Conservation (phyloP, 352 stramenopile species). For the Phytophthora idaei region DNA sequence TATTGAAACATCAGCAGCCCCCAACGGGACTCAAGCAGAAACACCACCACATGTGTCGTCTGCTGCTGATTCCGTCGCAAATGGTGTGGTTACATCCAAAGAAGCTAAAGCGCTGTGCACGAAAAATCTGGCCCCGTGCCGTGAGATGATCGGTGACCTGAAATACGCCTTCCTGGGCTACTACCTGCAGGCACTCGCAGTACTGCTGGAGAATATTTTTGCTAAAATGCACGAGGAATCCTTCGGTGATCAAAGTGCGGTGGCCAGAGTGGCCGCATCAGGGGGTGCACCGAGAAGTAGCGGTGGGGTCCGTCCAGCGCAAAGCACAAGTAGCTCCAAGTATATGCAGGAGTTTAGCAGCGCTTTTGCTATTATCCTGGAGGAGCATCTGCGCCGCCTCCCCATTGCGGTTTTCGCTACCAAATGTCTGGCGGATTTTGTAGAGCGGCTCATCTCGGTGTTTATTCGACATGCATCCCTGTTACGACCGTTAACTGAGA, state of each 20-base stretch:
- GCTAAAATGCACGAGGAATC: conserved; percentile 88
- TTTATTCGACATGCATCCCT: conserved; percentile 81
- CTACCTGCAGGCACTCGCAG: conserved; percentile 72
- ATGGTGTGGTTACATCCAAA: conserved; percentile 38
- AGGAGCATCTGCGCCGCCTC: conserved; percentile 78
- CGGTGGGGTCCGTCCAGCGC: conserved; percentile 18
- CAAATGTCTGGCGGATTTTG: conserved; percentile 67
- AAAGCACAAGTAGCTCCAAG: conserved; percentile 52
- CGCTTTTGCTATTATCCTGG: conserved; percentile 66
- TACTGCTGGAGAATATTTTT: conserved; percentile 63
- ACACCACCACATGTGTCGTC: conserved; percentile 5
- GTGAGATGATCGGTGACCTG: conserved; percentile 56
- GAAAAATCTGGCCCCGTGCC: conserved; percentile 51
- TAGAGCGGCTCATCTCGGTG: conserved; percentile 72
- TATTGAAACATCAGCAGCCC: conserved; percentile 32
- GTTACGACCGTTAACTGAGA: conserved; percentile 73
- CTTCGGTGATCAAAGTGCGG: conserved; percentile 56
- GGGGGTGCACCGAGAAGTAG: conserved; percentile 22
- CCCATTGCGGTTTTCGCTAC: conserved; percentile 56
- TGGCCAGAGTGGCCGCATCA: conserved; percentile 9
- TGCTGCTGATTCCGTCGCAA: conserved; percentile 8
- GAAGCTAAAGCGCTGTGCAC: conserved; percentile 45
- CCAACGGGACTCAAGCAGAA: conserved; percentile 17
- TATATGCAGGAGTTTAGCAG: conserved; percentile 84
- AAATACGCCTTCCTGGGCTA: conserved; percentile 68